A percentile compares a stretch with the other conserved stretches of the same genome.
Conservation (phyloP, 352 stramenopile genomes). For the Phytophthora fragariae region DNA sequence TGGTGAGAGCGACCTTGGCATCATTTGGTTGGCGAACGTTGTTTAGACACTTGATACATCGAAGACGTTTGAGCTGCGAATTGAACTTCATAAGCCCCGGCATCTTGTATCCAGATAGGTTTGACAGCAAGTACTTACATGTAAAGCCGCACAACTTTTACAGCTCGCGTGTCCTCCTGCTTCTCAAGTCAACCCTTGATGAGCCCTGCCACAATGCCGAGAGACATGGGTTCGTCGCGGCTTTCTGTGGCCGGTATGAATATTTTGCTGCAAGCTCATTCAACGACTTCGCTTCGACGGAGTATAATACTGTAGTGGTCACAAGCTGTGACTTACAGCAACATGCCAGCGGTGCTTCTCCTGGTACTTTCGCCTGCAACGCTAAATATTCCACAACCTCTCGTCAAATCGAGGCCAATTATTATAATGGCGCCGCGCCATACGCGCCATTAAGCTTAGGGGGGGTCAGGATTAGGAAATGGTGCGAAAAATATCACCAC, state of each 20-base stretch:
- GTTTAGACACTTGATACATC: too few relatives aligned
- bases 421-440: too few relatives aligned
- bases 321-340: too few relatives aligned
- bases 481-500: too few relatives aligned
- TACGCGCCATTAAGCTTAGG: too few relatives aligned
- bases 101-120: neutral
- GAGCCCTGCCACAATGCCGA: constrained; percentile 8
- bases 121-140: too few relatives aligned
- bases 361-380: constrained; percentile 32
- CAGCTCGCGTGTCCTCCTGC: neutral
- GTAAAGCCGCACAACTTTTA: neutral
- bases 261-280: constrained; percentile 25
- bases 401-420: constrained; percentile 29
- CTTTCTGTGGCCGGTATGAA: constrained; percentile 16
- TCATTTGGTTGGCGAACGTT: too few relatives aligned
- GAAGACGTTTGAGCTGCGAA: neutral
- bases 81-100: constrained; percentile 7
- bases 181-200: neutral
- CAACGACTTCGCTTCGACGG: constrained; percentile 29
- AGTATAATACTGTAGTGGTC: neutral
- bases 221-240: constrained; percentile 17
- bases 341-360: neutral
- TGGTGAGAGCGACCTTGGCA: neutral
- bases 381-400: constrained; percentile 34
- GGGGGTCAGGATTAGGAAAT: too few relatives aligned